These are phyloP conservation scores for Paecilomyces niveus DNA, from an alignment of 2,329 filamentous ascomycete species.

Conservation along the genomic window DNA sequence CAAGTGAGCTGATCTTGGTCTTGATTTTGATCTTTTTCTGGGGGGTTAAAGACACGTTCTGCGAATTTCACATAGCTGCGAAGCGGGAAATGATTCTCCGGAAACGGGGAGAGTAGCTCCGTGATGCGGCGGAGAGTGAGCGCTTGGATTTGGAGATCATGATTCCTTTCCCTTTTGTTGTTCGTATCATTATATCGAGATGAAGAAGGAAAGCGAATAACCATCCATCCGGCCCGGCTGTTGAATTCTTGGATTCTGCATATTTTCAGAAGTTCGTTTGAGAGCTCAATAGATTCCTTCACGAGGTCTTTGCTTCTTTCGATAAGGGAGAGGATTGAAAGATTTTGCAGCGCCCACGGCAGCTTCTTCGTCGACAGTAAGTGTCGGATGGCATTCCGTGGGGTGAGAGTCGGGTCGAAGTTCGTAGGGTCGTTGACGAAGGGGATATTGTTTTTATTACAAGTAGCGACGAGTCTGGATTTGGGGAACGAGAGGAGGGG, in stretches of 20 bases:
- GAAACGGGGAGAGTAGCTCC: constrained; percentile 41
- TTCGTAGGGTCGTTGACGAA: constrained; percentile 91
- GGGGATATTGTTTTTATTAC: constrained; percentile 55
- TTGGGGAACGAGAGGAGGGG: constrained; percentile 53
- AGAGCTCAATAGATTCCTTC: constrained; percentile 44
- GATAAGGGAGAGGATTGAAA: constrained; percentile 57
- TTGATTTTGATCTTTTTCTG: neutral
- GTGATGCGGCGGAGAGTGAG: constrained; percentile 43
- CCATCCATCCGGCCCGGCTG: constrained; percentile 26
- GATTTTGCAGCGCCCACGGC: constrained; percentile 62
- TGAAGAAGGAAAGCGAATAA: constrained; percentile 19
- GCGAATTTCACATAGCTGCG: constrained; percentile 37
- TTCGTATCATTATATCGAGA: constrained; percentile 5
- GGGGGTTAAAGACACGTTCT: constrained; percentile 32
- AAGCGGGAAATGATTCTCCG: constrained; percentile 34
- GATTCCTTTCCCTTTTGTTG: neutral
- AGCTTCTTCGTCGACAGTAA: constrained; percentile 53
- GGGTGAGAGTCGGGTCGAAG: constrained; percentile 64
- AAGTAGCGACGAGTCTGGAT: constrained; percentile 58
- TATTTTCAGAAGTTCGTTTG: constrained; percentile 45
- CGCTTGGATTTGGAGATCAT: constrained; percentile 27
- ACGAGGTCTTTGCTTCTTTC: constrained; percentile 43
- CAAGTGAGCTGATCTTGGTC: neutral
- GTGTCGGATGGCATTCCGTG: constrained; percentile 72
- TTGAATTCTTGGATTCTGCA: constrained; percentile 25